A percentile compares a stretch with the other conserved stretches of the same genome.
phyloP scores from a whole-genome alignment of 306 rosid genomes.

The Gynostemma pentaphyllum region DNA sequence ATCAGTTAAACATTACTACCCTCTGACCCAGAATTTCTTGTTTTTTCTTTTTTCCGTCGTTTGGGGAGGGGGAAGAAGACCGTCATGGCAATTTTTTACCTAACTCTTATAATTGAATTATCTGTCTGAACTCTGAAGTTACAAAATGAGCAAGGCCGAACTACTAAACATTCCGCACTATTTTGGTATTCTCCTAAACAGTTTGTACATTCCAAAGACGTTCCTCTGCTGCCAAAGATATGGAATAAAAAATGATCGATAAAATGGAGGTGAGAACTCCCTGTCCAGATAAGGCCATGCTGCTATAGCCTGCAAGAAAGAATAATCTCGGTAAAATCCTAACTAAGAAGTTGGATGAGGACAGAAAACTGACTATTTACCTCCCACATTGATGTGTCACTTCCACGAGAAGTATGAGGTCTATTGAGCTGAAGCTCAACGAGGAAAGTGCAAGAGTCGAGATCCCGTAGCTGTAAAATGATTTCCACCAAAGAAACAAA shows the following conservation, averaged over 20 bases:
- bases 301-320: conserved; percentile 45
- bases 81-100: not conserved
- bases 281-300: conserved; percentile 82
- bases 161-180: conserved; percentile 11
- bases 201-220: conserved; percentile 85
- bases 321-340: conserved; percentile 1
- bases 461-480: conserved; percentile 51
- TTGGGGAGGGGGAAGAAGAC: not conserved
- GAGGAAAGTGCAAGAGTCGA: conserved; percentile 69
- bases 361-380: conserved; percentile 26
- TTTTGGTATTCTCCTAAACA: conserved; percentile 43
- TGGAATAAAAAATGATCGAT: conserved; percentile 89
- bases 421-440: conserved; percentile 82
- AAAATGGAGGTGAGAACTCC: conserved; percentile 73
- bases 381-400: conserved; percentile 79
- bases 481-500: conserved; percentile 1
- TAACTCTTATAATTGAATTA: not conserved
- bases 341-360: not conserved
- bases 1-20: not conserved
- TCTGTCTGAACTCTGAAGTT: not conserved
- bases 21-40: not conserved
- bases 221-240: conserved; percentile 79
- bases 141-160: not conserved
- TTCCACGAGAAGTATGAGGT: conserved; percentile 77
- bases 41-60: not conserved